Conservation (phyloP, 2,329 filamentous ascomycete species). For the Penicillium sp. region DNA sequence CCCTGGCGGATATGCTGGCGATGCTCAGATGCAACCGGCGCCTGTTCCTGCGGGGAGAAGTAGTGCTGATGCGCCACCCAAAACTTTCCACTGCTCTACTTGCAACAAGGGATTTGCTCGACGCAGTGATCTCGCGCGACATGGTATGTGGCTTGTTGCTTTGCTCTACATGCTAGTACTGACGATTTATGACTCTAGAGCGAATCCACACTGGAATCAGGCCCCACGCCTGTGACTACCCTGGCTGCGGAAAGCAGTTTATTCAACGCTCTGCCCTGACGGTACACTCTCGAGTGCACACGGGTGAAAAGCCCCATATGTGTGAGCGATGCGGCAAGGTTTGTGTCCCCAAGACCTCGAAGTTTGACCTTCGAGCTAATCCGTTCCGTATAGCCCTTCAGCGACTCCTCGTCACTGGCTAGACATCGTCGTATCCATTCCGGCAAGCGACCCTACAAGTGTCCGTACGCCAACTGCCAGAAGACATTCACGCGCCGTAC, state of each 20-base stretch:
- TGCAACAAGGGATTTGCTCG: constrained; percentile 91
- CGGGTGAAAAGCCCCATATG: constrained; percentile 97
- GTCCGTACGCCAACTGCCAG: constrained; percentile 93
- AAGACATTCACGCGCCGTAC: constrained; percentile 97
- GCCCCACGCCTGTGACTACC: constrained; percentile 88
- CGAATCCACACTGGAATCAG: constrained; percentile 90
- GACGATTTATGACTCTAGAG: constrained; percentile 54
- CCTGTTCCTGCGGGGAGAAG: constrained; percentile 44
- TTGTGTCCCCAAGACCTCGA: constrained; percentile 30
- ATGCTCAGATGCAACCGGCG: constrained; percentile 47
- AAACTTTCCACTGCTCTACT: constrained; percentile 85
- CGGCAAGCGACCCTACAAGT: constrained; percentile 94
- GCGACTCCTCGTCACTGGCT: constrained; percentile 90
- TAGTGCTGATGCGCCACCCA: constrained; percentile 53
- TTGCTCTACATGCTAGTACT: background rate
- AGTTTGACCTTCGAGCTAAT: background rate
- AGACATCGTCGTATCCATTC: constrained; percentile 93
- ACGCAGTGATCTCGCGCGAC: constrained; percentile 87
- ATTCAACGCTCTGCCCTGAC: constrained; percentile 95
- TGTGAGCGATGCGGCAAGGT: constrained; percentile 97
- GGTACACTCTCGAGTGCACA: constrained; percentile 92
- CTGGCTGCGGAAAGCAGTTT: constrained; percentile 89
- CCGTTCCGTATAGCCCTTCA: constrained; percentile 69
- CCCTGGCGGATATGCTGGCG: constrained; percentile 47
- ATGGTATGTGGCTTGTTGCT: constrained; percentile 62